Evolutionary conservation across 805 yeast species (phyloP).

Genomic region (Ogataea ramenticola): DNA sequence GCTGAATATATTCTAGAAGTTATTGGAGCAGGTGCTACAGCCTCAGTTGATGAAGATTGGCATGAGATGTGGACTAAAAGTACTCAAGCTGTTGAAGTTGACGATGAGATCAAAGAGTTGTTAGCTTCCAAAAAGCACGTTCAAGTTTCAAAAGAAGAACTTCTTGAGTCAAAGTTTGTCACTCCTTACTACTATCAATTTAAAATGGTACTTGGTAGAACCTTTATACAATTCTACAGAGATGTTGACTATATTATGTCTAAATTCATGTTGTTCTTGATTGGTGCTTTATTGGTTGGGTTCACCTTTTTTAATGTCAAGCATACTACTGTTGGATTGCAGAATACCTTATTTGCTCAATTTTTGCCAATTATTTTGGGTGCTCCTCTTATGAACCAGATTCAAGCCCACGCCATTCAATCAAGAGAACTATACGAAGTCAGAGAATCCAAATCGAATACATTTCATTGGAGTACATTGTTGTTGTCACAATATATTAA

Average conservation of each 20-base stretch:
- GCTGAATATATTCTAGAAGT: slow-evolving; percentile 70
- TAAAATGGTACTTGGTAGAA: slow-evolving; percentile 29
- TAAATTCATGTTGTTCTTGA: slow-evolving; percentile 32
- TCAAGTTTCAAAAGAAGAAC: slow-evolving; percentile 6
- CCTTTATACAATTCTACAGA: slow-evolving; percentile 37
- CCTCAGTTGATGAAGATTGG: slow-evolving; percentile 52
- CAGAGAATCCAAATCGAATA: slow-evolving; percentile 63
- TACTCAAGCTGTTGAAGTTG: slow-evolving; percentile 18
- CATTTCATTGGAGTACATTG: slow-evolving; percentile 64
- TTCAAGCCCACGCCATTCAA: slow-evolving; percentile 49
- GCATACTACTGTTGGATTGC: slow-evolving; percentile 45
- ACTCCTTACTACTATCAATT: slow-evolving; percentile 36
- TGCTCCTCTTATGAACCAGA: slow-evolving; percentile 55
- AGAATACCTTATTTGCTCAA: slow-evolving; percentile 45
- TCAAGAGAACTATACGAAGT: slow-evolving; percentile 62
- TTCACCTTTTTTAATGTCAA: slow-evolving; percentile 57
- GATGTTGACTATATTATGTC: slow-evolving; percentile 42
- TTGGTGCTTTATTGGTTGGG: slow-evolving; percentile 40
- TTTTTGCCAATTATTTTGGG: slow-evolving; percentile 50
- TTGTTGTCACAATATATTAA: slow-evolving; percentile 43
- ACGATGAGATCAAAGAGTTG: slow-evolving; percentile 23
- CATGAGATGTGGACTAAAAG: slow-evolving; percentile 48
- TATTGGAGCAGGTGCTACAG: slow-evolving; percentile 79
- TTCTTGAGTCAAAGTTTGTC: slow-evolving; percentile 29
- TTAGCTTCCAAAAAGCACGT: slow-evolving; percentile 3